A percentile compares a stretch with the other conserved stretches of the same genome.
phyloP scores from a whole-genome alignment of 148 eudicot species.

The Persicaria maculosa region DNA sequence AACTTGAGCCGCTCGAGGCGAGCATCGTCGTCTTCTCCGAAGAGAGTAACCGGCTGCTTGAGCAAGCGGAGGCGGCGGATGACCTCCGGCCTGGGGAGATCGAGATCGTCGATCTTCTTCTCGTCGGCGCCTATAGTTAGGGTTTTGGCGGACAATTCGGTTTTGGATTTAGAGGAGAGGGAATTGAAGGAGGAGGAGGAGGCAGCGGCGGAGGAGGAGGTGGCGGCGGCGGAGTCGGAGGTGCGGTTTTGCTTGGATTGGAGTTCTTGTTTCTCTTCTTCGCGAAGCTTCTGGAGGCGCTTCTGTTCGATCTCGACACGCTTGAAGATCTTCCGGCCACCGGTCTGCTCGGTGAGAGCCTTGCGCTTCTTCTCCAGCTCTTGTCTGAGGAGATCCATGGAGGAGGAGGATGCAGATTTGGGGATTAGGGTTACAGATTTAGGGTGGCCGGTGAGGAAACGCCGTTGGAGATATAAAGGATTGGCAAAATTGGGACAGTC shows the following conservation, averaged over 20 bases:
- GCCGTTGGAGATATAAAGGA: neutral
- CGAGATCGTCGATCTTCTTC: conserved; percentile 59
- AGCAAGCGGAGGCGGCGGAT: conserved; percentile 71
- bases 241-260: conserved; percentile 19
- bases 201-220: conserved; percentile 18
- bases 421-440: neutral
- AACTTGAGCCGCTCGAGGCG: conserved; percentile 67
- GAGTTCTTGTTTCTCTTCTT: conserved; percentile 11
- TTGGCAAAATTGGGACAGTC: neutral
- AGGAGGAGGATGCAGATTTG: neutral
- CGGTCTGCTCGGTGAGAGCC: conserved; percentile 14
- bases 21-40: conserved; percentile 78
- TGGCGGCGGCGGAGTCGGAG: conserved; percentile 17
- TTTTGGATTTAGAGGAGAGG: conserved; percentile 35
- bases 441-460: neutral
- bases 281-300: conserved; percentile 31
- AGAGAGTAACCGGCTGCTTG: conserved; percentile 77
- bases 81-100: conserved; percentile 67
- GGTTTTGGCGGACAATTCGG: conserved; percentile 43
- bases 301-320: conserved; percentile 86
- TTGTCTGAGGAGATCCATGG: conserved; percentile 17
- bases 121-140: conserved; percentile 42
- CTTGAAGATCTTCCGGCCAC: conserved; percentile 37
- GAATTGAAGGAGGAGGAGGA: conserved; percentile 19
- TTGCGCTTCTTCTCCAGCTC: conserved; percentile 16